Conservation (phyloP, 805 yeast genomes). For the Hemisphaericaspora nanyangensis region DNA sequence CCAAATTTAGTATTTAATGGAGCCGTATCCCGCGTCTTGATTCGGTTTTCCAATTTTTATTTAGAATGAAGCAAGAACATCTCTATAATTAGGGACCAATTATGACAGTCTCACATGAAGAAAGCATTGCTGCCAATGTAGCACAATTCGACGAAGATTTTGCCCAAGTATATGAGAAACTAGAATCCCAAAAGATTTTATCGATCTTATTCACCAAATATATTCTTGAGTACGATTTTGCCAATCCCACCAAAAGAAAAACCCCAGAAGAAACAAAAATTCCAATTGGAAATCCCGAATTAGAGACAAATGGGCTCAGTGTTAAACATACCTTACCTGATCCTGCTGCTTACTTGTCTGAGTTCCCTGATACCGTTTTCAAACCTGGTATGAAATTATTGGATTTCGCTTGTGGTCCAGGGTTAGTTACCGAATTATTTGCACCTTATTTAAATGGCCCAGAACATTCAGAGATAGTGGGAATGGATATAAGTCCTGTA, state of each 20-base stretch:
- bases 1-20: too few species aligned
- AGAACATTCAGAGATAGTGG: conserved; percentile 20
- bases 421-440: conserved; percentile 28
- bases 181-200: conserved; percentile 14
- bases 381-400: conserved; percentile 21
- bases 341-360: conserved; percentile 4
- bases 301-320: conserved; percentile 10
- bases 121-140: conserved; percentile 21
- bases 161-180: conserved; percentile 19
- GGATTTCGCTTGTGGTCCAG: conserved; percentile 46
- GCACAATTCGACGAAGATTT: conserved; percentile 14
- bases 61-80: too few species aligned
- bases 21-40: too few species aligned
- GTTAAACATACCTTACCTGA: conserved; percentile 11
- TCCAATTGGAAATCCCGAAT: conserved; percentile 13
- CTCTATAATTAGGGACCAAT: too few species aligned
- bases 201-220: conserved; percentile 16
- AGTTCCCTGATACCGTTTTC: conserved; percentile 13
- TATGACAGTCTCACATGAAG: conserved; percentile 13
- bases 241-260: conserved; percentile 9
- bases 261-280: conserved; percentile 10
- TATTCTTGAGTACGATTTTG: conserved; percentile 17
- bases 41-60: too few species aligned
- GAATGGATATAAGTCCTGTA: conserved; percentile 33
- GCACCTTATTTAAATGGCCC: conserved; percentile 22